Conservation (phyloP, 768 basidiomycete genomes). For the Serendipita sp. region DNA sequence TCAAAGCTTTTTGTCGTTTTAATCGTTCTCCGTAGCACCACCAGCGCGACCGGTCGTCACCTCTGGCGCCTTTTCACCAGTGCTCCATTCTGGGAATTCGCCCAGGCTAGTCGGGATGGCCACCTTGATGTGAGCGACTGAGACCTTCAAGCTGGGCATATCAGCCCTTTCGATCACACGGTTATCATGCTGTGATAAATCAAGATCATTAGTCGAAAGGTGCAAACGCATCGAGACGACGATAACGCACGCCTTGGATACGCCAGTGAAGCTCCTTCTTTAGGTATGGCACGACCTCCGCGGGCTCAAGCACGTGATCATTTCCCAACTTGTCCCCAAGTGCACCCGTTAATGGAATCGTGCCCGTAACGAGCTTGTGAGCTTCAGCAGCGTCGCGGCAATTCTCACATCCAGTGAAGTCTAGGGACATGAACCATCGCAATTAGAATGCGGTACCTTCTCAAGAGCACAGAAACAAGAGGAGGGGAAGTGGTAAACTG, state of each 20-base stretch:
- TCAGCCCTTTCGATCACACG: neutral
- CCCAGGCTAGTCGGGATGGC: neutral
- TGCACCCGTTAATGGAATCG: conserved; percentile 27
- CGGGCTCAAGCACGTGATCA: conserved; percentile 21
- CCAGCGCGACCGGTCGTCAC: neutral
- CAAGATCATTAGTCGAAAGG: neutral
- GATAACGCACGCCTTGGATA: conserved; percentile 23
- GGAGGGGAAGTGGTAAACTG: conserved; percentile 12
- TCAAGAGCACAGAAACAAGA: neutral
- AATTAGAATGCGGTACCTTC: neutral
- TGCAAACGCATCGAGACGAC: neutral
- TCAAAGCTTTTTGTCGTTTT: neutral
- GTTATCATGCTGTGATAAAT: conserved; percentile 4
- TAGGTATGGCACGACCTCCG: conserved; percentile 27
- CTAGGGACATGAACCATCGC: neutral
- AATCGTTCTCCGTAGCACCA: conserved; percentile 3
- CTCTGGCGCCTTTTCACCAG: neutral
- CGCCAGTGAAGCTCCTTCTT: conserved; percentile 27
- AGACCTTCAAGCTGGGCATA: conserved; percentile 7
- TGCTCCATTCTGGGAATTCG: conserved; percentile 5
- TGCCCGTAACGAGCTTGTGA: conserved; percentile 24
- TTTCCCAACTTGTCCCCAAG: conserved; percentile 18
- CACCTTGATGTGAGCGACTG: conserved; percentile 7
- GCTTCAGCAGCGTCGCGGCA: conserved; percentile 21
- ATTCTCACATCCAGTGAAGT: conserved; percentile 21